A percentile compares a stretch with the other conserved stretches of the same genome.
phyloP scores from a whole-genome alignment of 805 yeast species.

The Schizosaccharomyces osmophilus region DNA sequence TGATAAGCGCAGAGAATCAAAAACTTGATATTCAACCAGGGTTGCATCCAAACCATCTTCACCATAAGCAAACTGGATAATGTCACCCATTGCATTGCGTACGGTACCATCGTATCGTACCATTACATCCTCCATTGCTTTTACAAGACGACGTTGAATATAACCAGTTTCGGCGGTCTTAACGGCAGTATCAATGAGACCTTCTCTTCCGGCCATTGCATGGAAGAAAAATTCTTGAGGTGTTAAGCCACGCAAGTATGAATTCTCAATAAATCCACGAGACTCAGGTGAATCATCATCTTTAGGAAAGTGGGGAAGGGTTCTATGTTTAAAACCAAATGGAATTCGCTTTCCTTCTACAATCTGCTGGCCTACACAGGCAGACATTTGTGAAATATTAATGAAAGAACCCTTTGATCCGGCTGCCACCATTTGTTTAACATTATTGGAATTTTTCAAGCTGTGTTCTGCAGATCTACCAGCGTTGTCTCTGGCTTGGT shows the following conservation, averaged over 20 bases:
- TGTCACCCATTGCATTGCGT: slow-evolving; percentile 88
- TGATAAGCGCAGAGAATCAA: slow-evolving; percentile 88
- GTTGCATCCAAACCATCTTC: slow-evolving; percentile 98
- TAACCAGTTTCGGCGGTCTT: slow-evolving; percentile 98
- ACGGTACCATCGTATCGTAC: slow-evolving; percentile 97
- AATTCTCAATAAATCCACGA: slow-evolving; percentile 91
- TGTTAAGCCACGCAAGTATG: slow-evolving; percentile 86
- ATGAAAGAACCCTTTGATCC: slow-evolving; percentile 98
- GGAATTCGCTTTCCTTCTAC: slow-evolving; percentile 99
- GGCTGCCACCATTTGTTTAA: slow-evolving; percentile 95
- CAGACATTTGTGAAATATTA: slow-evolving; percentile 97
- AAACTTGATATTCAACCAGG: slow-evolving; percentile 85
- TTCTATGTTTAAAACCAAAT: slow-evolving; percentile 86
- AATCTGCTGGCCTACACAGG: slow-evolving; percentile 98
- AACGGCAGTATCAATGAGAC: slow-evolving; percentile 96
- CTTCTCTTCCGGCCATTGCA: slow-evolving; percentile 99
- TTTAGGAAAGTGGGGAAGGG: slow-evolving; percentile 91
- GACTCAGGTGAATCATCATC: slow-evolving; percentile 98
- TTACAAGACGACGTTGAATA: slow-evolving; percentile 90
- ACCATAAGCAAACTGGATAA: slow-evolving; percentile 89
- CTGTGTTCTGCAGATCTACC: slow-evolving; percentile 97
- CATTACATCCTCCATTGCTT: slow-evolving; percentile 91
- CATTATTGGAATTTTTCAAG: slow-evolving; percentile 80
- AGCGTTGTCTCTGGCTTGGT: slow-evolving; percentile 96
- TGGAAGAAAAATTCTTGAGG: slow-evolving; percentile 98